Base-by-base conservation (phyloP, 1,284 basidiomycete genomes). In the Ceratobasidium sp. region DNA sequence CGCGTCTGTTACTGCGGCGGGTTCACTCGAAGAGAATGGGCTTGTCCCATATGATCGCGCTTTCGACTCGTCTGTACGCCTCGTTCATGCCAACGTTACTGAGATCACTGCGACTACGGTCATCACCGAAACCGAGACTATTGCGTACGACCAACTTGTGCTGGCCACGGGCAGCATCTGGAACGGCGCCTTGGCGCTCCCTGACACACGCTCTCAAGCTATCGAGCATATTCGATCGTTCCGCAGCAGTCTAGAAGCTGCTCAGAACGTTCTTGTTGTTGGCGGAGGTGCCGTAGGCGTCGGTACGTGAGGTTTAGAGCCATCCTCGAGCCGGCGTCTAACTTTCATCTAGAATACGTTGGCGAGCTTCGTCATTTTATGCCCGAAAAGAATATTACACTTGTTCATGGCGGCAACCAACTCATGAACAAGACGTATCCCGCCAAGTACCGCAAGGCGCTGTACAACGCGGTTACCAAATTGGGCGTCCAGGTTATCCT, bases 221-320 rank as follows among this genome's bases (percentile, higher is more conserved):
- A 72, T 82, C 18, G 78, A 79, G 18, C 80, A 83, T 60, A 74
- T 89, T 45, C 74, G 75, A 9, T 73, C 78, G 0, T 87, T 85
- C 84, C 81, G 85, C 41, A 76, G 77, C 43, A 83, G 83, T 62
- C 85, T 88, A 72, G 79, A 81, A 45, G 78, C 80, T 1, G 86
- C 88, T 0, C 80, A 82, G 34, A 82, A 85, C 74, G 81, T 89
- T 69, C 82, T 87, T 8, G 78, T 91, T 45, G 86, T 83, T 6
- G 90, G 89, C 36, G 89, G 87, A 45, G 89, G 90, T 32, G 82
- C 89, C 2, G 84, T 90, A 32, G 88, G 87, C 8, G 79, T 85
- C 61, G 89, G 89, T 89, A 72, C 73, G 83, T 77, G 8, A 14
- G 59, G 8, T n/a, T 57, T 41, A 6, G 60, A 50, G 9, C 72